Evolutionary conservation across 208 protist genomes (phyloP).

Genomic region (Leishmania major): DNA sequence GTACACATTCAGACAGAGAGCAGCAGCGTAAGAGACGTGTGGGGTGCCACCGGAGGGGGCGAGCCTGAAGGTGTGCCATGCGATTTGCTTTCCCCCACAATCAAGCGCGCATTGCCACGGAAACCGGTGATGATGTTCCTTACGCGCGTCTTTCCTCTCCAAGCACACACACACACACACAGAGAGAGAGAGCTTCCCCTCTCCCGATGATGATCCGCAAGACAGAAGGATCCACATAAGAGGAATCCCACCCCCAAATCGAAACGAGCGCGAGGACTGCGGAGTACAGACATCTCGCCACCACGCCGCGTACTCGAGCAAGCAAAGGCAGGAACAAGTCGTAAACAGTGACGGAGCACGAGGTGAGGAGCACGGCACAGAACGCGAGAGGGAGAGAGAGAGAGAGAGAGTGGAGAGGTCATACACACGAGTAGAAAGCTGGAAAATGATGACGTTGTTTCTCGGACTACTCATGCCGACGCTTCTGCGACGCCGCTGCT

Average conservation of each 20-base stretch:
- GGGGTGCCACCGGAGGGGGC: neutral
- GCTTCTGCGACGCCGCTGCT: conserved; percentile 1
- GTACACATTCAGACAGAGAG: neutral
- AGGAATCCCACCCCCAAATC: neutral
- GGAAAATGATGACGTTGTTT: neutral
- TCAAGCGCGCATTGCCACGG: neutral
- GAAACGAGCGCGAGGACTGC: neutral
- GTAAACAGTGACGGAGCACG: too few species aligned
- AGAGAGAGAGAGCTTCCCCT: neutral
- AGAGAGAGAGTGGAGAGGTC: neutral
- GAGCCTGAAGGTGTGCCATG: neutral
- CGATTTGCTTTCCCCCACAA: too few species aligned
- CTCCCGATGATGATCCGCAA: neutral
- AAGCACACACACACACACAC: neutral
- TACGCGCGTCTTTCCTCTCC: neutral
- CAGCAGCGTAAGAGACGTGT: neutral
- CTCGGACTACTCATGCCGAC: neutral
- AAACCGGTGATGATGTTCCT: neutral
- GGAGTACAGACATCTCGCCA: neutral
- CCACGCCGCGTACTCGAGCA: neutral
- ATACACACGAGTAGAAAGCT: neutral
- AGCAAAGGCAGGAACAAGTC: too few species aligned
- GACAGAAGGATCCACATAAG: neutral
- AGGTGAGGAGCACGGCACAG: too few species aligned
- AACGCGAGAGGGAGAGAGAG: neutral